Base-by-base conservation (phyloP, 2,329 filamentous ascomycete species). In the Trichoderma koningiopsis region DNA sequence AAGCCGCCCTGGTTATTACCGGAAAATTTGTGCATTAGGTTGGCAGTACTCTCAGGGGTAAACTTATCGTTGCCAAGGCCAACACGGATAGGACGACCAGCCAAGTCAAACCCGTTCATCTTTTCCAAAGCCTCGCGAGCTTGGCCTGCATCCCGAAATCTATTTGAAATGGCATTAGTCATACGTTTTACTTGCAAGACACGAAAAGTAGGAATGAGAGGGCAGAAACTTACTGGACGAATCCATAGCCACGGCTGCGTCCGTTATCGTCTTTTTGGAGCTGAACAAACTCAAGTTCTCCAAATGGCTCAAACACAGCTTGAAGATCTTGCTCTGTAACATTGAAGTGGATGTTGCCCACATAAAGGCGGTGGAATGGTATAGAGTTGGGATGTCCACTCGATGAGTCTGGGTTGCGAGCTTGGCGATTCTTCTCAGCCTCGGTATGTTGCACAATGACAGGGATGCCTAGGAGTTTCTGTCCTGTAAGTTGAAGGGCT, bases 61-160 rank as follows among this genome's bases (percentile, higher is more conserved):
- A 98, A 98, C 89, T 98, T 98, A 92, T 99, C 96, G 85, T 97
- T 99, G 83, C 96, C 96, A 84, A 99, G 93, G 82, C 96, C 96
- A 81, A 99, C 96, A 79, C 96, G 94, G 80, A 99, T 98, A 73
- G 94, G 94, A 79, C 96, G 94, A 82, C 94, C 94, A 77, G 96
- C 96, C 75, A 99, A 90, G 83, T 98, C 96, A 83, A 98, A 99
- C 73, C 95, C 94, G 82, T 99, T 99, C 95, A 99, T 97, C 83
- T 97, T 97, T 81, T 97, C 94, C 73, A 99, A 86, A 71, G 96
- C 96, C 80, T 97, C 93, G 78, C 95, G 93, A 78, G 96, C 96
- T 81, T 97, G 90, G 73, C 89, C 89, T 70, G 95, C 94, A 78
- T 98, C 92, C 77, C 91, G 91, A 82, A 96, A 97, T 78, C 94